Percentiles rank a stretch among this genome's conserved stretches.
phyloP scores from a whole-genome alignment of 192 early-diverging fungal genomes.

The Dimargaris cristalligena region DNA sequence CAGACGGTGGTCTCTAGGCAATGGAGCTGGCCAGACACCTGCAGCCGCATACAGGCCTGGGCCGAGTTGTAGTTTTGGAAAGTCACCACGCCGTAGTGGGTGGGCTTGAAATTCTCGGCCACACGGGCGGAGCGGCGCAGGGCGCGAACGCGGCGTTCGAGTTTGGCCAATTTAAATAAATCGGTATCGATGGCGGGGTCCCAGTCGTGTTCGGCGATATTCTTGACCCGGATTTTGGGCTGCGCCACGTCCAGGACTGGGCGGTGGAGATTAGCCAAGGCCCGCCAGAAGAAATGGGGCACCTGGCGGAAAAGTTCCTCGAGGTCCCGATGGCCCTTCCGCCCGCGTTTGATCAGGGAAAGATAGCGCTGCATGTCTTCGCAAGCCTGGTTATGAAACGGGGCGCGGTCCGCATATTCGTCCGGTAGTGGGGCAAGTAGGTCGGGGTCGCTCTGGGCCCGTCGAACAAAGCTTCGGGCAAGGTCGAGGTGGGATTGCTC shows the following conservation, averaged over 20 bases:
- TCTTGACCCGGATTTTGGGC: constrained; percentile 5
- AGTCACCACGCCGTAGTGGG: constrained; percentile 39
- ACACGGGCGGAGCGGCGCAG: neutral
- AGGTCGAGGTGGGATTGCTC: constrained; percentile 33
- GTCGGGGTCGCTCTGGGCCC: neutral
- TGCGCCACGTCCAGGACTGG: neutral
- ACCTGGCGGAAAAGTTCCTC: neutral
- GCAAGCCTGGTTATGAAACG: constrained; percentile 2
- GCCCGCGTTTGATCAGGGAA: neutral
- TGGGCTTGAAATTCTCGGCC: constrained; percentile 22
- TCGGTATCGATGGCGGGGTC: constrained; percentile 7
- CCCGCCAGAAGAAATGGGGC: neutral
- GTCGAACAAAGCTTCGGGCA: constrained; percentile 11
- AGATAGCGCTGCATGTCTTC: neutral
- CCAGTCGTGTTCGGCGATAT: constrained; percentile 1
- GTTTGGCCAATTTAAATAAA: neutral
- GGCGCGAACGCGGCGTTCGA: constrained; percentile 2
- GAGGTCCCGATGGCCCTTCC: neutral
- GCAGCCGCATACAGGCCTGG: constrained; percentile 33
- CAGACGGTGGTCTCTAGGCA: constrained; percentile 31
- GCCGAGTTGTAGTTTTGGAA: constrained; percentile 38
- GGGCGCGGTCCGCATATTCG: neutral
- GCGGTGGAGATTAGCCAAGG: neutral
- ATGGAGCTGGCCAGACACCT: constrained; percentile 32
- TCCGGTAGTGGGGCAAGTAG: neutral